phyloP scores from a whole-genome alignment of 495 filamentous ascomycete species.

The Acidiella bohemica region DNA sequence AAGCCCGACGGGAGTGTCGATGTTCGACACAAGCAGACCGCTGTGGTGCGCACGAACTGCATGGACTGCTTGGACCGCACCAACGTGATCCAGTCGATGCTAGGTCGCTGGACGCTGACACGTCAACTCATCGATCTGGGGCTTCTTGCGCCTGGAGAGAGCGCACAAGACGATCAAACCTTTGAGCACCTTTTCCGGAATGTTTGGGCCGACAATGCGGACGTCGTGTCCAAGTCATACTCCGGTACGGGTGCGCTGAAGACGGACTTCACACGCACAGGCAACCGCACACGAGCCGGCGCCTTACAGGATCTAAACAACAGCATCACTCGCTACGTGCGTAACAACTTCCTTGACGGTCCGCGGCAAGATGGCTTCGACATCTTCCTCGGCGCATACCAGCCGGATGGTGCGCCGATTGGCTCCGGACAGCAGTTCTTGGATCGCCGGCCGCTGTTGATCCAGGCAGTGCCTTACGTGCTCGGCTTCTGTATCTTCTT shows the following conservation, averaged over 20 bases:
- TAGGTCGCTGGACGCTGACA: slow-evolving; percentile 76
- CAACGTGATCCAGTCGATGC: slow-evolving; percentile 93
- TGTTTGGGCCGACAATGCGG: slow-evolving; percentile 95
- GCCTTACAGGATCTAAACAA: slow-evolving; percentile 70
- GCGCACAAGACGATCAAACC: slow-evolving; percentile 50
- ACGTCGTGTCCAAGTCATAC: slow-evolving; percentile 82
- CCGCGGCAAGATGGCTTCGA: slow-evolving; percentile 91
- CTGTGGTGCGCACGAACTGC: slow-evolving; percentile 90
- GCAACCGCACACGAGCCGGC: slow-evolving; percentile 70
- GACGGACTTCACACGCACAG: slow-evolving; percentile 86
- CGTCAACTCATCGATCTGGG: slow-evolving; percentile 74
- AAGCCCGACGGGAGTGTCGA: slow-evolving; percentile 69
- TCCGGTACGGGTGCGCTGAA: slow-evolving; percentile 92
- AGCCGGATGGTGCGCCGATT: slow-evolving; percentile 50
- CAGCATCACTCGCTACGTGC: slow-evolving; percentile 68
- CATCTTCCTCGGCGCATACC: slow-evolving; percentile 75
- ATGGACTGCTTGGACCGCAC: slow-evolving; percentile 99
- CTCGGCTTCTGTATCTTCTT: slow-evolving; percentile 80
- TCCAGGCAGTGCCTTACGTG: slow-evolving; percentile 84
- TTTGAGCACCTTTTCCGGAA: slow-evolving; percentile 89
- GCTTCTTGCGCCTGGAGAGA: slow-evolving; percentile 55
- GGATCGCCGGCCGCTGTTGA: slow-evolving; percentile 73
- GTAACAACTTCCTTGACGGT: slow-evolving; percentile 86
- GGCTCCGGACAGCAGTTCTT: slow-evolving; percentile 57
- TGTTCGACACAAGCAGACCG: slow-evolving; percentile 62